Conservation (phyloP, 202 grass and related monocot genomes). For the Elaeis oleifera region DNA sequence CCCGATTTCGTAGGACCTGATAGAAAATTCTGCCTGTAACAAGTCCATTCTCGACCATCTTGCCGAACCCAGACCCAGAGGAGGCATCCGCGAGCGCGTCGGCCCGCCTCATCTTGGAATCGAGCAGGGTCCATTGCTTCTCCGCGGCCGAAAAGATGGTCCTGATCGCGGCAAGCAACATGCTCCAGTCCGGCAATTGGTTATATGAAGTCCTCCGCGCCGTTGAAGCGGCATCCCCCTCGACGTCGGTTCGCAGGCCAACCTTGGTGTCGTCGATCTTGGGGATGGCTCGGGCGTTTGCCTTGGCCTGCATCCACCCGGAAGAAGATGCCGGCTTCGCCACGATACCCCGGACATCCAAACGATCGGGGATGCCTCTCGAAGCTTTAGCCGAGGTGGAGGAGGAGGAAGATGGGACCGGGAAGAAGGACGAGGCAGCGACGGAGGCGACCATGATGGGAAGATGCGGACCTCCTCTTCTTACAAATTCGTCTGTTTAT, state of each 20-base stretch:
- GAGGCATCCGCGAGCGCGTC: constrained; percentile 85
- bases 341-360: constrained; percentile 58
- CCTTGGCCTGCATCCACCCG: constrained; percentile 52
- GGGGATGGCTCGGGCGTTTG: constrained; percentile 58
- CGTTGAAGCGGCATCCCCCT: constrained; percentile 34
- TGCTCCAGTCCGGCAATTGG: constrained; percentile 89
- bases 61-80: too few species aligned
- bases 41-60: too few species aligned
- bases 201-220: constrained; percentile 76
- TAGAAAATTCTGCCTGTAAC: too few species aligned
- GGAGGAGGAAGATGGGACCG: constrained; percentile 28
- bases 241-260: constrained; percentile 38
- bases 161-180: constrained; percentile 83
- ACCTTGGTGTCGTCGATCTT: constrained; percentile 71
- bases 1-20: too few species aligned
- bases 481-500: too few species aligned
- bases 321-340: constrained; percentile 50
- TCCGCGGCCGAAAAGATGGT: constrained; percentile 92
- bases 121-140: constrained; percentile 88
- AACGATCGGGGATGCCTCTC: constrained; percentile 41
- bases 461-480: too few species aligned
- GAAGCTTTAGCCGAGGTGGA: constrained; percentile 26
- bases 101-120: constrained; percentile 81
- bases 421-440: constrained; percentile 48
- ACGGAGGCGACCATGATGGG: constrained; percentile 47